Evolutionary conservation across 139 green algal genomes (phyloP).

Genomic region (Ulvella scutata): DNA sequence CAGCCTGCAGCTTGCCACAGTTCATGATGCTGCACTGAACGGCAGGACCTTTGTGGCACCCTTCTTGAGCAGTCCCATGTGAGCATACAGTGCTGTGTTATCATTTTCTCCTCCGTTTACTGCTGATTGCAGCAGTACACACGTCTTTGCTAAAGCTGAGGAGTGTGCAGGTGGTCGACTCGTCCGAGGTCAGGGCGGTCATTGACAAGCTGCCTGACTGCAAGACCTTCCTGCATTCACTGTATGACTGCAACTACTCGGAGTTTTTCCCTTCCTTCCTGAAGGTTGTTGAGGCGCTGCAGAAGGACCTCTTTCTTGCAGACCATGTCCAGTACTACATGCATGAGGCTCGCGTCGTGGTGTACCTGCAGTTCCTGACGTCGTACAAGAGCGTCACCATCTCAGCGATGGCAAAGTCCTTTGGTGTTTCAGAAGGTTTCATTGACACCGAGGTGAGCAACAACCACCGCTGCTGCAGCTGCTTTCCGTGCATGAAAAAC

Average conservation of each 20-base stretch:
- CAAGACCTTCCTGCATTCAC: conserved; percentile 57
- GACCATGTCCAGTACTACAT: conserved; percentile 87
- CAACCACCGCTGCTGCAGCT: background rate
- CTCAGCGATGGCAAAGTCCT: conserved; percentile 70
- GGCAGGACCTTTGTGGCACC: background rate
- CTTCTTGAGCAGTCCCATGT: too few relatives aligned
- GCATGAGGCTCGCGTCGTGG: conserved; percentile 65
- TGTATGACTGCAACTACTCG: conserved; percentile 85
- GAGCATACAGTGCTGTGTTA: too few relatives aligned
- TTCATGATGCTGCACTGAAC: conserved; percentile 19
- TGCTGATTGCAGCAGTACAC: too few relatives aligned
- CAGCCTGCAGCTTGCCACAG: too few relatives aligned
- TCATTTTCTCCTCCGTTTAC: too few relatives aligned
- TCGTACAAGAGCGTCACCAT: conserved; percentile 94
- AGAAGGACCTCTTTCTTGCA: conserved; percentile 57
- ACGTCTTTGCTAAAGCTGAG: too few relatives aligned
- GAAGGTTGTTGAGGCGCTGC: conserved; percentile 40
- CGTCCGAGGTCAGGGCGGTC: conserved; percentile 85
- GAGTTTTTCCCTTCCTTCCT: conserved; percentile 79
- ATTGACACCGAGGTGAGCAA: conserved; percentile 28
- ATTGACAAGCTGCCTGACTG: conserved; percentile 71
- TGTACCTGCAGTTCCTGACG: conserved; percentile 88
- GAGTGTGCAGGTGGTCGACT: conserved; percentile 60
- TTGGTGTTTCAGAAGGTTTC: conserved; percentile 38
- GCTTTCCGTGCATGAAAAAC: background rate